Percentiles rank a stretch among this genome's conserved stretches.
Conservation (phyloP, 805 yeast genomes). For the Candida rishiriensis region DNA sequence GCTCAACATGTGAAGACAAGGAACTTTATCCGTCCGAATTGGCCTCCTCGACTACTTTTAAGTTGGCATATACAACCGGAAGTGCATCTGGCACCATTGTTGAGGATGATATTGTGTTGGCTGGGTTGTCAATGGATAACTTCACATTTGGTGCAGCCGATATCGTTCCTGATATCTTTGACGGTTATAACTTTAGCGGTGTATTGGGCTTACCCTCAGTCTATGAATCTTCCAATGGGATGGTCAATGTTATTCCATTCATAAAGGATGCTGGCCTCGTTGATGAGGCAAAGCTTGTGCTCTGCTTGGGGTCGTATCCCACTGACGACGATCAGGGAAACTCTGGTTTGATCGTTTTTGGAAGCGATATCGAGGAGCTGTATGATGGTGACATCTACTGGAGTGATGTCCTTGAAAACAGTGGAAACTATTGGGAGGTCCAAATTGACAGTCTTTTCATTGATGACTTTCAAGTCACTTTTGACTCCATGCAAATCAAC, state of each 20-base stretch:
- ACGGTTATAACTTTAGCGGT: constrained; percentile 51
- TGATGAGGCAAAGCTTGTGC: constrained; percentile 37
- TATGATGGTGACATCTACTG: constrained; percentile 40
- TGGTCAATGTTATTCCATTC: constrained; percentile 38
- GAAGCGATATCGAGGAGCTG: constrained; percentile 33
- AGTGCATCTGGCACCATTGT: constrained; percentile 47
- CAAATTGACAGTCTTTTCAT: constrained; percentile 35
- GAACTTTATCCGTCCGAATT: constrained; percentile 27
- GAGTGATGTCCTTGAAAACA: constrained; percentile 29
- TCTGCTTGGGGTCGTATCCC: constrained; percentile 36
- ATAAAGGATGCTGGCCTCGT: constrained; percentile 32
- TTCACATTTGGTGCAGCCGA: constrained; percentile 52
- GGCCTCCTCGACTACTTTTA: constrained; percentile 32
- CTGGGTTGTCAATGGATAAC: constrained; percentile 33
- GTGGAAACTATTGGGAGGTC: constrained; percentile 49
- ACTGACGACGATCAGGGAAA: constrained; percentile 19
- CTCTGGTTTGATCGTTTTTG: constrained; percentile 42
- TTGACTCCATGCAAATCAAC: constrained; percentile 25
- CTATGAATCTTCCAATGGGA: constrained; percentile 30
- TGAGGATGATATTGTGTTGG: constrained; percentile 34
- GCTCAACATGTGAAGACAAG: constrained; percentile 36
- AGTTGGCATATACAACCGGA: constrained; percentile 50
- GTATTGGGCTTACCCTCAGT: constrained; percentile 54
- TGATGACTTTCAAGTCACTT: constrained; percentile 29
- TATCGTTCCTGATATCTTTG: constrained; percentile 49